Evolutionary conservation across 352 stramenopile genomes (phyloP).

Genomic region (Thalassiosira exigua): DNA sequence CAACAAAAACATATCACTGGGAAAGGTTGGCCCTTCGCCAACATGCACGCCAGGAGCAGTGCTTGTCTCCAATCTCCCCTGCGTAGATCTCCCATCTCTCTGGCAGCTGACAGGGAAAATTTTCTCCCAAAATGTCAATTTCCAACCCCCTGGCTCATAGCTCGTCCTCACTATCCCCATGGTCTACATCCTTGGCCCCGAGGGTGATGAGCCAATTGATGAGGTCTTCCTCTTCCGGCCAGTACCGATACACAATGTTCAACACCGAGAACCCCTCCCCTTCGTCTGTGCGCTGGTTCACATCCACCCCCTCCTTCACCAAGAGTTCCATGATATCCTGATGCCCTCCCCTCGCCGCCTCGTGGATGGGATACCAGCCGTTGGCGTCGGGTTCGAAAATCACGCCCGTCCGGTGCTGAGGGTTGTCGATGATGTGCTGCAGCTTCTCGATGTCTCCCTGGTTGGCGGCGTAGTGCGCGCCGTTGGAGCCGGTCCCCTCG

Average conservation of each 20-base stretch:
- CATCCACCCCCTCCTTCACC: slow-evolving; percentile 70
- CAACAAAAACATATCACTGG: no score
- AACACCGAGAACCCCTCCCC: slow-evolving; percentile 53
- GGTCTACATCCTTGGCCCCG: slow-evolving; percentile 24
- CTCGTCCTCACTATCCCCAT: no score
- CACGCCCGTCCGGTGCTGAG: slow-evolving; percentile 34
- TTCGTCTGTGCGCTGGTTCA: slow-evolving; percentile 64
- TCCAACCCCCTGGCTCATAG: no score
- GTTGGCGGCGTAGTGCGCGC: slow-evolving; percentile 54
- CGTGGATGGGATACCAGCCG: slow-evolving; percentile 84
- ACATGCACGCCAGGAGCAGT: no score
- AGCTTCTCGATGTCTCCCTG: slow-evolving; percentile 50
- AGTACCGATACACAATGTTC: slow-evolving; percentile 45
- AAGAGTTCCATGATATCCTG: slow-evolving; percentile 74
- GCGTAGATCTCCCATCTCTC: no score
- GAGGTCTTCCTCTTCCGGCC: slow-evolving; percentile 31
- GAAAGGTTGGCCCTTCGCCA: no score
- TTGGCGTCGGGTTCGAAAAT: slow-evolving; percentile 71
- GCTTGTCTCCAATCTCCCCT: no score
- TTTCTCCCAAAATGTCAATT: no score
- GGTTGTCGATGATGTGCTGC: slow-evolving; percentile 46
- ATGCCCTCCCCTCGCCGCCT: slow-evolving; percentile 73
- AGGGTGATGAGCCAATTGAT: slow-evolving; percentile 37
- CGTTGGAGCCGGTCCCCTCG: slow-evolving; percentile 32
- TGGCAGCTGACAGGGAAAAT: no score